These are phyloP conservation scores for Globisporangium irregulare DNA, from an alignment of 352 stramenopile species.

Conservation along the genomic window DNA sequence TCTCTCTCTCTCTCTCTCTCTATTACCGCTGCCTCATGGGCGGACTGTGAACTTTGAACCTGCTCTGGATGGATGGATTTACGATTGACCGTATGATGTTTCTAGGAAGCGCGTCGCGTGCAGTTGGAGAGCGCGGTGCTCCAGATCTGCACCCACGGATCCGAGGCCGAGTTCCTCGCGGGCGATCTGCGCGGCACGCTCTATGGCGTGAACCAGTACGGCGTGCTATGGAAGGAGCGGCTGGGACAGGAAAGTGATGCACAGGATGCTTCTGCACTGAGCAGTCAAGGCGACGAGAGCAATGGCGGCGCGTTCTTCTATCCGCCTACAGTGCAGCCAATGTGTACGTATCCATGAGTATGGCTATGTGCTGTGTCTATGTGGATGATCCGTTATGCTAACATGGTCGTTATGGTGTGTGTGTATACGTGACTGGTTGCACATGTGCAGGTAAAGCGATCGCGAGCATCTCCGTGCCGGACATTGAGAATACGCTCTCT, in stretches of 20 bases:
- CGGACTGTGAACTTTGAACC: not conserved
- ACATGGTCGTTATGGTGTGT: not conserved
- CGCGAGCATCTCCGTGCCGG: slow-evolving; percentile 29
- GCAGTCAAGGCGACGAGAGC: not conserved
- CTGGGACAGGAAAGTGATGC: not conserved
- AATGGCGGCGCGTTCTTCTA: slow-evolving; percentile 30
- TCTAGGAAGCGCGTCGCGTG: slow-evolving; percentile 46
- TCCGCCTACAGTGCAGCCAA: slow-evolving; percentile 19
- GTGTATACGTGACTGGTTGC: not conserved
- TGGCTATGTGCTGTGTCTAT: not conserved
- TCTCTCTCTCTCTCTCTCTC: not conserved
- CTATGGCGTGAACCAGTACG: slow-evolving; percentile 52
- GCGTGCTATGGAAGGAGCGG: slow-evolving; percentile 46
- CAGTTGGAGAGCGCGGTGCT: slow-evolving; percentile 46
- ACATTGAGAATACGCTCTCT: slow-evolving; percentile 51
- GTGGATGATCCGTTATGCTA: not conserved
- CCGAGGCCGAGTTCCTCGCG: slow-evolving; percentile 36
- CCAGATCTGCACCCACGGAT: slow-evolving; percentile 27
- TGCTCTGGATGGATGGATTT: not conserved
- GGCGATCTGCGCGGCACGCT: slow-evolving; percentile 41
- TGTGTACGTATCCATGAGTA: slow-evolving; percentile 3
- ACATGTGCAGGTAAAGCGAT: slow-evolving; percentile 27
- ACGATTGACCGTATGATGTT: not conserved
- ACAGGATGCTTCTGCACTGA: not conserved
- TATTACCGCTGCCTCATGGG: not conserved